Base-by-base conservation (phyloP, 192 early-diverging fungal genomes). In the Podochytrium sp. region DNA sequence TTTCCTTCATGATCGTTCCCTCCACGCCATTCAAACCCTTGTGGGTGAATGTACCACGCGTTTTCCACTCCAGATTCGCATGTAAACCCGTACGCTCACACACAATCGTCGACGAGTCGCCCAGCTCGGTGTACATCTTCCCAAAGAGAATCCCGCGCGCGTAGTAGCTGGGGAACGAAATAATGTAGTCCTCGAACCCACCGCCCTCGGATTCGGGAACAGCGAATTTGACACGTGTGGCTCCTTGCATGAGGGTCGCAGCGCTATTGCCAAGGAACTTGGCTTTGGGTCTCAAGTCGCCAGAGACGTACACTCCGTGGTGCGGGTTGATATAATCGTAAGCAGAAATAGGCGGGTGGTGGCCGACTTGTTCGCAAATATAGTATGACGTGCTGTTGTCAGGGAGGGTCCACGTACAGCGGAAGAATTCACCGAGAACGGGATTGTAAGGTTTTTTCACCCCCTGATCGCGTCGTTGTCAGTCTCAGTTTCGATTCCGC, bases 381-480 rank as follows among this genome's bases (percentile, higher is more conserved):
- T 92, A 95, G 76, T 85, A 92, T 29, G 92, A 91, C 49, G 90
- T 84, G 37, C 91, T 88, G 3, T 78, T 79, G 53, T 77, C 70
- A 23, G 55, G 51, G 12, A 80, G 70, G 5, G 58, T 86, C 84
- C 90, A 97, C 65, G 85, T 79, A 42, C 92, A 94, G 20, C 92
- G 90, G 83, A 97, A 97, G 29, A 91, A 85, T 80, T 98, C 96
- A 39, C 95, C 95, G 35, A 98, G 86, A 29, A 95, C 88, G 27
- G 96, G 95, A 63, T 98, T 98, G 79, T 96, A 98, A 3, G 96
- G 95, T 75, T 98, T 98, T 73, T 94, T 94, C 23, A 98, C 91
- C 62, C 94, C 92, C 74, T 72, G n/a, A 30, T 66, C 37, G 52
- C 35, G 14, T 38, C 12, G 30, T 61, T 61, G 16, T n/a, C n/a